phyloP scores from a whole-genome alignment of 2,329 filamentous ascomycete genomes.

The Aspergillus texensis region DNA sequence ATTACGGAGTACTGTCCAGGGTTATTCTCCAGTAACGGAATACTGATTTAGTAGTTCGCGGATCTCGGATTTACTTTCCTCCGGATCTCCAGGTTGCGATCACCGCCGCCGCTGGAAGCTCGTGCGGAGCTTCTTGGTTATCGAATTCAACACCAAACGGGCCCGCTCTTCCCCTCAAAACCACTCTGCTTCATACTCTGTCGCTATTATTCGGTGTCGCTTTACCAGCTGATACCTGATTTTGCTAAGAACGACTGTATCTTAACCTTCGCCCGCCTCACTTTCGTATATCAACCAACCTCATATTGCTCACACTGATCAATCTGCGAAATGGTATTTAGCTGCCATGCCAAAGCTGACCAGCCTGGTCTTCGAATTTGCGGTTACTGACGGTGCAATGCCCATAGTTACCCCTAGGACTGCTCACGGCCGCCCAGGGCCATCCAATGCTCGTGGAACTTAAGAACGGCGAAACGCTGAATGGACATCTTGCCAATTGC shows the following conservation, averaged over 20 bases:
- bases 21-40: neutral
- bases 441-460: conserved; percentile 97
- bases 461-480: conserved; percentile 96
- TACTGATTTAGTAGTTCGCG: conserved; percentile 3
- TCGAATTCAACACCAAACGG: conserved; percentile 3
- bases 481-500: conserved; percentile 93
- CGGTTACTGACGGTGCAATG: neutral
- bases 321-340: conserved; percentile 6
- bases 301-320: conserved; percentile 1
- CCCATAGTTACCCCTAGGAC: conserved; percentile 66
- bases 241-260: neutral
- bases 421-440: conserved; percentile 93
- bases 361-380: neutral
- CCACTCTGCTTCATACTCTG: conserved; percentile 24
- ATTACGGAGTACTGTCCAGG: neutral
- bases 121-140: conserved; percentile 14
- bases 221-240: neutral
- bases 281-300: neutral
- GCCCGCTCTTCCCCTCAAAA: conserved; percentile 22
- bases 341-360: neutral
- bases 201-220: neutral
- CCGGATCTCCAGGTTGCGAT: conserved; percentile 15
- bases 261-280: neutral
- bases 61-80: conserved; percentile 16
- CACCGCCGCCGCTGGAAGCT: conserved; percentile 15